phyloP scores from a whole-genome alignment of 108 stramenopile species.

The Stephanodiscus minutulus region DNA sequence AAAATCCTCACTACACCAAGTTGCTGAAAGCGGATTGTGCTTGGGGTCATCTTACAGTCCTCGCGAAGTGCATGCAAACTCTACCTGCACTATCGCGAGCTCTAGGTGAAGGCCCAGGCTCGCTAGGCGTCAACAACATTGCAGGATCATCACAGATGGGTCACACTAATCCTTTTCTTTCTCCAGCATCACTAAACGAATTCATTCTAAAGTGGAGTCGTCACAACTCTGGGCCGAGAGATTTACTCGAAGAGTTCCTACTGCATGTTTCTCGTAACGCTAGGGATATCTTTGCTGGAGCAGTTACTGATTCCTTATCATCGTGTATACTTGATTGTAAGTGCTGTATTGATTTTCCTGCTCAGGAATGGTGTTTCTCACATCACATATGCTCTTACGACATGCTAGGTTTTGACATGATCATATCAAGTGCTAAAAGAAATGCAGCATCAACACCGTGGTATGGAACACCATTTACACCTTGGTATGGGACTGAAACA shows the following conservation, averaged over 20 bases:
- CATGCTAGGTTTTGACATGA: slow-evolving; percentile 32
- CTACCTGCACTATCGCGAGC: not conserved
- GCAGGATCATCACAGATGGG: not conserved
- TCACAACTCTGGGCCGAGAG: slow-evolving; percentile 63
- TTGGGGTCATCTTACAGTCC: slow-evolving; percentile 28
- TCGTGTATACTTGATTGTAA: slow-evolving; percentile 64
- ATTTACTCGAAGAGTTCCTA: slow-evolving; percentile 61
- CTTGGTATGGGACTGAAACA: slow-evolving; percentile 26
- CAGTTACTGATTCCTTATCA: slow-evolving; percentile 48
- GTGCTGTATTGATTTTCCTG: slow-evolving; percentile 4
- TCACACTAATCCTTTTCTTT: not conserved
- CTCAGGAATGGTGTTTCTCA: not conserved
- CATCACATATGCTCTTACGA: slow-evolving; percentile 1
- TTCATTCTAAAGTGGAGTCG: slow-evolving; percentile 55
- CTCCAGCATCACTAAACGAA: slow-evolving; percentile 37
- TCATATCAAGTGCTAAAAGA: slow-evolving; percentile 3
- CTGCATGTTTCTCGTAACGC: slow-evolving; percentile 62
- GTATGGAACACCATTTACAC: slow-evolving; percentile 18
- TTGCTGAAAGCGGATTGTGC: slow-evolving; percentile 9
- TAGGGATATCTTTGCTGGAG: slow-evolving; percentile 59
- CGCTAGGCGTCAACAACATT: slow-evolving; percentile 3
- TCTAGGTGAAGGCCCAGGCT: slow-evolving; percentile 2
- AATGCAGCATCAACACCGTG: slow-evolving; percentile 5
- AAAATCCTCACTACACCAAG: slow-evolving; percentile 41
- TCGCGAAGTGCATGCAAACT: slow-evolving; percentile 12